Conservation (phyloP, 164 flowering plant genomes). For the Akebia trifoliata region DNA sequence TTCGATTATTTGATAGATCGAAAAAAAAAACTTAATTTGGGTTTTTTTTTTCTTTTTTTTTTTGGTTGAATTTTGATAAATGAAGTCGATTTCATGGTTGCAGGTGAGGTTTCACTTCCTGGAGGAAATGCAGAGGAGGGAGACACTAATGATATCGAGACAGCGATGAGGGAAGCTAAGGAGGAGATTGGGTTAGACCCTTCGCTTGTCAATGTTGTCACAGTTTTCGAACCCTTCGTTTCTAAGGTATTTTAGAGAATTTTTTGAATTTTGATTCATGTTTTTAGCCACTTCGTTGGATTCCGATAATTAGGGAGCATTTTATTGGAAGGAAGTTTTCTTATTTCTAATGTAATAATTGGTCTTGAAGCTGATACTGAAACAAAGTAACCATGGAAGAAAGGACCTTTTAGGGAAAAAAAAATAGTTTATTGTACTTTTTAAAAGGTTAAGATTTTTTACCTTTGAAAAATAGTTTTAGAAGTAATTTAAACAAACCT, state of each 20-base stretch:
- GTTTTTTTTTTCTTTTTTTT: not conserved
- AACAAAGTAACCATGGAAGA: no score
- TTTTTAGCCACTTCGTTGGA: no score
- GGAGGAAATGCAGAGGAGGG: constrained; percentile 86
- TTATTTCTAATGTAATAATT: no score
- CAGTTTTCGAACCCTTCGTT: constrained; percentile 72
- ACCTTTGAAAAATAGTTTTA: no score
- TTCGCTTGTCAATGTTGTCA: constrained; percentile 66
- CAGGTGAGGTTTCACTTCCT: constrained; percentile 94
- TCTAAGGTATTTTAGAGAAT: constrained; percentile 53
- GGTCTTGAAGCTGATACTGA: no score
- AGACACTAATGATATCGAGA: constrained; percentile 61
- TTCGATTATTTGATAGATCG: not conserved
- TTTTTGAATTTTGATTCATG: not conserved
- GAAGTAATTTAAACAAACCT: no score
- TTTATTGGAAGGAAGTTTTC: not conserved
- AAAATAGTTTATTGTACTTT: no score
- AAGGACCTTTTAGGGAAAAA: no score
- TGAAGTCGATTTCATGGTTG: not conserved
- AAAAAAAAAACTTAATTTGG: no score
- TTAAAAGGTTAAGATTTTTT: no score
- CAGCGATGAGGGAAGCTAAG: constrained; percentile 84
- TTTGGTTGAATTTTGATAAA: constrained; percentile 4
- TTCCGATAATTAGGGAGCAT: no score
- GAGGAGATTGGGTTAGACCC: constrained; percentile 97